A percentile compares a stretch with the other conserved stretches of the same genome.
These are phyloP conservation scores for Caryopteris hybrid DNA, from an alignment of 305 asterid species.

Conservation along the genomic window DNA sequence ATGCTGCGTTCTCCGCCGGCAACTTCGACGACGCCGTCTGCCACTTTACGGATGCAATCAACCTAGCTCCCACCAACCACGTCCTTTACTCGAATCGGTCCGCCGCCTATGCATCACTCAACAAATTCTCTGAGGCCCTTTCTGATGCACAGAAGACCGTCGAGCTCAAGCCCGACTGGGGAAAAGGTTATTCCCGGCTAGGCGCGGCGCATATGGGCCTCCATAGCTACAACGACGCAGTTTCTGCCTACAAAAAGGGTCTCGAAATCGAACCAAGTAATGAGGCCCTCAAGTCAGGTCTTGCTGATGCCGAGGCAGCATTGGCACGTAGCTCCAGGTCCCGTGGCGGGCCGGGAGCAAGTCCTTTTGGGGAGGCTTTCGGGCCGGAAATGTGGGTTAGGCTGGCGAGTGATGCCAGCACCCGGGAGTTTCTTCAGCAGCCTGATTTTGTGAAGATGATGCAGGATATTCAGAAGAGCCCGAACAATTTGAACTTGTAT, in stretches of 20 bases:
- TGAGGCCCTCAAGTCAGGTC: conserved; percentile 70
- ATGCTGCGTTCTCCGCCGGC: conserved; percentile 84
- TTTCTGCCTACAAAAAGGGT: conserved; percentile 61
- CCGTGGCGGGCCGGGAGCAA: conserved; percentile 24
- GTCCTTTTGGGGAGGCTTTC: conserved; percentile 71
- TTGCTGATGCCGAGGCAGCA: conserved; percentile 69
- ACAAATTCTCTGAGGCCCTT: conserved; percentile 57
- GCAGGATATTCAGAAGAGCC: conserved; percentile 82
- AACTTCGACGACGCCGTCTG: conserved; percentile 49
- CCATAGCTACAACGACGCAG: conserved; percentile 46
- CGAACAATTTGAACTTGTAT: conserved; percentile 54
- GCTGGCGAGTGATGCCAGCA: conserved; percentile 50
- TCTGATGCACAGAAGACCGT: conserved; percentile 71
- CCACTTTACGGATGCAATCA: conserved; percentile 74
- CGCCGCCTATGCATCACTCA: conserved; percentile 76
- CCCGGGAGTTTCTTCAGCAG: conserved; percentile 55
- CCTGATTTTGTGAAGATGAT: conserved; percentile 69
- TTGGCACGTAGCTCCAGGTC: conserved; percentile 30
- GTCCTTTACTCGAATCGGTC: conserved; percentile 89
- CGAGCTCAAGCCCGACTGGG: conserved; percentile 77
- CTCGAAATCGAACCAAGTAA: conserved; percentile 70
- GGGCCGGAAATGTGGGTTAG: conserved; percentile 88
- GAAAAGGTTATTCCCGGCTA: conserved; percentile 81
- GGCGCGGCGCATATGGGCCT: conserved; percentile 80
- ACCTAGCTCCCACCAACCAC: conserved; percentile 59